A percentile compares a stretch with the other conserved stretches of the same genome.
These are phyloP conservation scores for Penicillium egyptiacum DNA, from an alignment of 495 filamentous ascomycete genomes.

Conservation along the genomic window DNA sequence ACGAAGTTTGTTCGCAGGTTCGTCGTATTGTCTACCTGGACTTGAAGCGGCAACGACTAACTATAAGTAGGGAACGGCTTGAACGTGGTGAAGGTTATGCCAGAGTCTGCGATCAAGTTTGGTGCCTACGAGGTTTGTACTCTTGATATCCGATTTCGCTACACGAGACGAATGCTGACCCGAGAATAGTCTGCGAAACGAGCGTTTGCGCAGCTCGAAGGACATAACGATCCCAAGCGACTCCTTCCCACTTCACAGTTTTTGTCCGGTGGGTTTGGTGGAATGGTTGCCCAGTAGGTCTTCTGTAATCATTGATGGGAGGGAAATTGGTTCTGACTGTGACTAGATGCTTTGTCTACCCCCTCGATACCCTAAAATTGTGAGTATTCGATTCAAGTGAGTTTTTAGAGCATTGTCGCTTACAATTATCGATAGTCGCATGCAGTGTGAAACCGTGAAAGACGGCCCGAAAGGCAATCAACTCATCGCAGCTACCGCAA, in stretches of 20 bases:
- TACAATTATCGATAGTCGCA: constrained; percentile 53
- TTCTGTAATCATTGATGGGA: background rate
- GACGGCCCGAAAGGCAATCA: constrained; percentile 82
- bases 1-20: constrained; percentile 91
- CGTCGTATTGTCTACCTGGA: constrained; percentile 21
- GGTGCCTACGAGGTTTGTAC: constrained; percentile 78
- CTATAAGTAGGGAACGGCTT: constrained; percentile 77
- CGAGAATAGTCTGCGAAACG: constrained; percentile 74
- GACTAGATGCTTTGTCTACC: constrained; percentile 83
- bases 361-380: constrained; percentile 97
- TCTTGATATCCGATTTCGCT: background rate
- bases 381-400: constrained; percentile 39
- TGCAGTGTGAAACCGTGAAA: constrained; percentile 90
- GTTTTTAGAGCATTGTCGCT: constrained; percentile 17
- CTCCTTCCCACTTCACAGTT: constrained; percentile 86
- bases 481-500: constrained; percentile 76
- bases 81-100: constrained; percentile 97
- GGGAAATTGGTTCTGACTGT: constrained; percentile 22
- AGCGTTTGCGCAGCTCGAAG: constrained; percentile 80
- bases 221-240: constrained; percentile 75
- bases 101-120: constrained; percentile 96
- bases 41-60: constrained; percentile 10
- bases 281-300: constrained; percentile 86
- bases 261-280: constrained; percentile 82
- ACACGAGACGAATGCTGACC: constrained; percentile 17